phyloP scores from a whole-genome alignment of 495 filamentous ascomycete species.

The Aspergillus nanangensis region DNA sequence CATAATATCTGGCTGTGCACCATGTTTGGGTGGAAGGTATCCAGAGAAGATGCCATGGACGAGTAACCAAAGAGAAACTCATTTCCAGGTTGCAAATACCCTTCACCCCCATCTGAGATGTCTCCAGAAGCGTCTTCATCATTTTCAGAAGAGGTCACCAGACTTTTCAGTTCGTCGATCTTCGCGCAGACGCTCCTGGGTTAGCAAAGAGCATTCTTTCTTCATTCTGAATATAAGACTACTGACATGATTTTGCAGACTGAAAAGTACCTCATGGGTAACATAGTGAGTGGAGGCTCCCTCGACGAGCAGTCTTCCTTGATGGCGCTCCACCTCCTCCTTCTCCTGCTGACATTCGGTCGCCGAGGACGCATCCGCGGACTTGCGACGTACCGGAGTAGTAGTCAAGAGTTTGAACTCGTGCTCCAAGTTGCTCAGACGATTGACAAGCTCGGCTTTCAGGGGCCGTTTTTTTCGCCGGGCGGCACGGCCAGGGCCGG shows the following conservation, averaged over 20 bases:
- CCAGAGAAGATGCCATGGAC: constrained; percentile 29
- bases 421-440: constrained; percentile 63
- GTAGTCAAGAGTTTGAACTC: constrained; percentile 41
- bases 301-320: constrained; percentile 55
- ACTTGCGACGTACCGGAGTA: background rate
- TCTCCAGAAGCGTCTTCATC: background rate
- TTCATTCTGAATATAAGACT: background rate
- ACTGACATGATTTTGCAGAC: background rate
- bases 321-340: constrained; percentile 44
- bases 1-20: constrained; percentile 58
- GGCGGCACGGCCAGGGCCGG: constrained; percentile 52
- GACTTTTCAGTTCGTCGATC: background rate
- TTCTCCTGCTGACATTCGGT: background rate
- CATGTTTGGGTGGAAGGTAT: constrained; percentile 37
- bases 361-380: background rate
- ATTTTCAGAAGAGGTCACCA: background rate
- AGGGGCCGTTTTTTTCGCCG: constrained; percentile 53
- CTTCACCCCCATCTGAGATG: background rate
- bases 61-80: constrained; percentile 55
- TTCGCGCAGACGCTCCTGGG: background rate
- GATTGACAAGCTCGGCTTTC: constrained; percentile 59
- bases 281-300: constrained; percentile 6
- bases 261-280: constrained; percentile 46
- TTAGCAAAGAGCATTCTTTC: background rate
- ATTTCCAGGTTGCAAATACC: background rate